A percentile compares a stretch with the other conserved stretches of the same genome.
Evolutionary conservation across 2,329 filamentous ascomycete species (phyloP).

Genomic region (Xenoacremonium recifei): DNA sequence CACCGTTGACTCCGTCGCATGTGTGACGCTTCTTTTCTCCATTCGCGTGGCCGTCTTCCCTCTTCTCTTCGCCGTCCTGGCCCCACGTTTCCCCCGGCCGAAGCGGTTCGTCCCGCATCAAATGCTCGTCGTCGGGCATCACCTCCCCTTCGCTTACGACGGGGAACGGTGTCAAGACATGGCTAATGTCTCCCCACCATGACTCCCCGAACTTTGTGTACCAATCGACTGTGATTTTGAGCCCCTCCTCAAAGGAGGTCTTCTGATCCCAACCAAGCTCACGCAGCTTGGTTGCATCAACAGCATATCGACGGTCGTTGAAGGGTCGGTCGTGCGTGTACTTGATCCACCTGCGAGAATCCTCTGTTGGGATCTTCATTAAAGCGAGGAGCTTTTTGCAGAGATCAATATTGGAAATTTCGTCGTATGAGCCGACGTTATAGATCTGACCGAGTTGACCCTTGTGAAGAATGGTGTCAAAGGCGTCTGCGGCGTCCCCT

Average conservation of each 20-base stretch:
- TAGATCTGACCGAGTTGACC: conserved; percentile 74
- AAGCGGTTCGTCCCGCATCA: conserved; percentile 33
- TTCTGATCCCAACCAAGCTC: conserved; percentile 69
- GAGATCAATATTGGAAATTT: conserved; percentile 72
- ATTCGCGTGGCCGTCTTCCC: conserved; percentile 2
- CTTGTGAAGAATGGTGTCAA: conserved; percentile 80
- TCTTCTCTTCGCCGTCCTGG: conserved; percentile 12
- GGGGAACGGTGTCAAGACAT: conserved; percentile 67
- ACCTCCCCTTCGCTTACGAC: conserved; percentile 57
- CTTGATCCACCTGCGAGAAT: conserved; percentile 61
- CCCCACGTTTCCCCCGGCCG: conserved; percentile 19
- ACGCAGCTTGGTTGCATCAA: conserved; percentile 67
- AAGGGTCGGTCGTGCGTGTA: conserved; percentile 77
- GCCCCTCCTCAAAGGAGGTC: conserved; percentile 61
- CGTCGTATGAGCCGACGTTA: conserved; percentile 77
- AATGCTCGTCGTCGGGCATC: conserved; percentile 45
- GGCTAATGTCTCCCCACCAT: conserved; percentile 72
- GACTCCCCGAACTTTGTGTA: conserved; percentile 63
- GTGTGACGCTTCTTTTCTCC: not conserved
- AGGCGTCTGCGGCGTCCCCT: conserved; percentile 75
- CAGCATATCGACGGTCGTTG: conserved; percentile 72
- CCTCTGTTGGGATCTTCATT: conserved; percentile 55
- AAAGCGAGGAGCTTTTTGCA: conserved; percentile 63
- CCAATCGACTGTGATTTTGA: conserved; percentile 67
- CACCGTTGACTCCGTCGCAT: no score